Base-by-base conservation (phyloP, 495 filamentous ascomycete genomes). In the Neurospora sp. region DNA sequence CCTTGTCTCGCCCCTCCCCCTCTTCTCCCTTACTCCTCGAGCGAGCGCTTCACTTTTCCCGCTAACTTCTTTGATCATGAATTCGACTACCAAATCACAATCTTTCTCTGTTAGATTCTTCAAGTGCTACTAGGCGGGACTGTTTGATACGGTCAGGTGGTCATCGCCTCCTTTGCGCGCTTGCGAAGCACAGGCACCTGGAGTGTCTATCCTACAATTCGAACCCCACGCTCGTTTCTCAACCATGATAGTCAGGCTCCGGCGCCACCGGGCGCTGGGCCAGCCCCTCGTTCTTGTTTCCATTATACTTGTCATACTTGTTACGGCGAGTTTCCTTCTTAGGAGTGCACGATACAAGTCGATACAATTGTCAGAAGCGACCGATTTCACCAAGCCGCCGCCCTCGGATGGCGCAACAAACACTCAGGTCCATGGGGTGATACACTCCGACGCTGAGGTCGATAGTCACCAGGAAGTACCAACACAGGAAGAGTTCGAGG, bases 401-500 rank as follows among this genome's bases (percentile, higher is more conserved):
- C 12, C 54, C 27, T 9, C 27, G 31, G 54, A 4, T 66, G 27
- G 23, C 27, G 3, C 54, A 35, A 66, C 48, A 37, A 66, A 14
- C 27, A 27, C 27, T 2, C 54, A 66, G 54, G 31, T 66, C 14
- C 54, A 66, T 8, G 48, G 12, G 48, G 54, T 35, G 54, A 66
- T 66, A 37, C 54, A 66, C 27, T 66, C 54, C 27, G 54, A 35
- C 54, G 14, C 27, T 14, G 14, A 66, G 54, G 12, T 18, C 7
- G 54, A 18, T 35, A 66, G 27, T 35, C 54, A 35, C 54, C 54
- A 66, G 12, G 54, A 35, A 35, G 27, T 66, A 37, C 54, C 54
- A 44, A 66, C 83, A 40, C 77, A 81, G 23, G 73, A 75, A 18
- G 77, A 86, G 37, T 87, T 85, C 31, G 75, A 83, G 72, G 72